A percentile compares a stretch with the other conserved stretches of the same genome.
Conservation (phyloP, 768 basidiomycete genomes). For the Pulveroboletus sp. region DNA sequence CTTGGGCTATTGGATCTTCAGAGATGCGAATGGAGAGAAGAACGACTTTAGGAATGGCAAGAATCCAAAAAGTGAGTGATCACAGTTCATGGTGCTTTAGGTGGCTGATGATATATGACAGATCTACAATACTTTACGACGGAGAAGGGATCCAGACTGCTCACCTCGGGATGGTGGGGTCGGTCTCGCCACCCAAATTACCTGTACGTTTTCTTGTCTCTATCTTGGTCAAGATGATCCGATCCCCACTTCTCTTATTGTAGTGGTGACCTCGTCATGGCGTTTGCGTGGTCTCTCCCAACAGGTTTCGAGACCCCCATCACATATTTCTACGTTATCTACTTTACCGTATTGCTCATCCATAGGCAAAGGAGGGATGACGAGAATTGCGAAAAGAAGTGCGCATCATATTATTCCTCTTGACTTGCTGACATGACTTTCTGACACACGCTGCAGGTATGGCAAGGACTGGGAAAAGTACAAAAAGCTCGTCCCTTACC, state of each 20-base stretch:
- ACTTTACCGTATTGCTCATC: constrained; percentile 84
- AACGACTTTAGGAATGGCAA: constrained; percentile 90
- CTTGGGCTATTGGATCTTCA: constrained; percentile 88
- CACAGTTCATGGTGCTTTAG: not conserved
- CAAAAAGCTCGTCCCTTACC: constrained; percentile 77
- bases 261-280: constrained; percentile 87
- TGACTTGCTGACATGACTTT: not conserved
- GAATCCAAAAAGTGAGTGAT: constrained; percentile 80
- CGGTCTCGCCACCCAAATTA: constrained; percentile 91
- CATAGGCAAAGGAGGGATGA: constrained; percentile 92
- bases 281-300: constrained; percentile 87
- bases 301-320: constrained; percentile 90
- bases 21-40: constrained; percentile 87
- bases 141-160: constrained; percentile 79
- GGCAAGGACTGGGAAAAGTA: constrained; percentile 94
- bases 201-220: constrained; percentile 42
- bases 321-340: constrained; percentile 91
- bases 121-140: constrained; percentile 80
- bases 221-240: not conserved
- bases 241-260: not conserved
- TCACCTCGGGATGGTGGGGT: constrained; percentile 99
- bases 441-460: constrained; percentile 50
- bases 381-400: constrained; percentile 88
- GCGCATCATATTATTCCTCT: constrained; percentile 23
- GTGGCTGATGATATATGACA: constrained; percentile 29